Conservation (phyloP, 164 flowering plant species). For the Cinnamomum micranthum region DNA sequence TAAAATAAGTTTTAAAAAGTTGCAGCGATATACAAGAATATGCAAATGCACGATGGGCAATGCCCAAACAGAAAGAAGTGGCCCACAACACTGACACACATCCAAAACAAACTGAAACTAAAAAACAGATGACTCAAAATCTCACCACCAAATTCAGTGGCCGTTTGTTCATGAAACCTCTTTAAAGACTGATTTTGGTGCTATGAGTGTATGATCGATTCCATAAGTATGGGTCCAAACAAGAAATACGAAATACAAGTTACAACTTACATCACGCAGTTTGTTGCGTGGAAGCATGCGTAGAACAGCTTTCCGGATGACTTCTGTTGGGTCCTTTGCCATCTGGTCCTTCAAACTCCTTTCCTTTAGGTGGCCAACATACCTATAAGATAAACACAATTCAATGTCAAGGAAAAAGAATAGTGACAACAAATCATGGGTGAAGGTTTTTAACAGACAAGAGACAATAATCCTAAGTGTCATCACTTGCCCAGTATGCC, state of each 20-base stretch:
- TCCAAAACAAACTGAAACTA: too few relatives aligned
- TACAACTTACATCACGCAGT: conserved; percentile 75
- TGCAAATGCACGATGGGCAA: too few relatives aligned
- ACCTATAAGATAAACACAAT: conserved; percentile 37
- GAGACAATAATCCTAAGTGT: background rate
- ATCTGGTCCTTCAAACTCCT: conserved; percentile 86
- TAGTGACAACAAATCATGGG: conserved; percentile 3
- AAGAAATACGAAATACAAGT: background rate
- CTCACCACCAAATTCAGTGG: background rate
- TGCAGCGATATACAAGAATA: too few relatives aligned
- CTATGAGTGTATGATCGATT: background rate
- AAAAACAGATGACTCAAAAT: background rate
- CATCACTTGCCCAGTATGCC: conserved; percentile 95
- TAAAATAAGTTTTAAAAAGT: too few relatives aligned
- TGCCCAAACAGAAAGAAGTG: too few relatives aligned
- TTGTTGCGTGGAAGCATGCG: conserved; percentile 98
- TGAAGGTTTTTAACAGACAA: background rate
- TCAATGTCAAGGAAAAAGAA: conserved; percentile 3
- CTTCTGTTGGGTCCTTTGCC: conserved; percentile 93
- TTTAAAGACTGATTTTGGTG: background rate
- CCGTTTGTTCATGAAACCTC: background rate
- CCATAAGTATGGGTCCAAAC: background rate
- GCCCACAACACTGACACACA: too few relatives aligned
- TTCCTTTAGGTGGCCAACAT: conserved; percentile 83
- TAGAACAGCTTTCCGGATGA: conserved; percentile 86